Conservation (phyloP, 2,329 filamentous ascomycete genomes). For the Exophiala mesophila region DNA sequence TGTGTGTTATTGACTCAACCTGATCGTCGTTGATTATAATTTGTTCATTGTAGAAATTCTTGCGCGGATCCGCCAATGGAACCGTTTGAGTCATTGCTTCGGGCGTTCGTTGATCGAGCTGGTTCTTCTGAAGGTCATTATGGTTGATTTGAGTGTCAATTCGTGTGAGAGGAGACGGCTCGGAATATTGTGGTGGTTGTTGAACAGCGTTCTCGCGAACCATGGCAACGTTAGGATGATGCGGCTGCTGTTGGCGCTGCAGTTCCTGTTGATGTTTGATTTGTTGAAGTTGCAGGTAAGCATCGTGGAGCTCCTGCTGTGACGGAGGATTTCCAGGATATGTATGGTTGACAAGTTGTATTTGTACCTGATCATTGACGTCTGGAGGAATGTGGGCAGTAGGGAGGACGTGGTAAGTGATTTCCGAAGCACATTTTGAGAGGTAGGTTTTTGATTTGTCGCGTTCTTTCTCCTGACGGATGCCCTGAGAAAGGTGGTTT, state of each 20-base stretch:
- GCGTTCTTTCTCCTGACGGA: slow-evolving; percentile 54
- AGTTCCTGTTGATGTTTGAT: slow-evolving; percentile 6
- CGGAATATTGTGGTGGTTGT: slow-evolving; percentile 52
- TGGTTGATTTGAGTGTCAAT: slow-evolving; percentile 42
- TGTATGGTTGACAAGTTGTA: slow-evolving; percentile 33
- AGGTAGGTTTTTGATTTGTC: slow-evolving; percentile 61
- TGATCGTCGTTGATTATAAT: slow-evolving; percentile 48
- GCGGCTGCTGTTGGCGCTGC: slow-evolving; percentile 46
- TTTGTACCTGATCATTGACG: slow-evolving; percentile 38
- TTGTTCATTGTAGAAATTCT: slow-evolving; percentile 38
- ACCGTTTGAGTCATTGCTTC: slow-evolving; percentile 46
- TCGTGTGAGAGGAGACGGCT: slow-evolving; percentile 37
- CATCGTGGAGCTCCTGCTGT: slow-evolving; percentile 54
- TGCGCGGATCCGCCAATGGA: slow-evolving; percentile 50
- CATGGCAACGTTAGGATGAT: slow-evolving; percentile 43
- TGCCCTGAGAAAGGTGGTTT: slow-evolving; percentile 43
- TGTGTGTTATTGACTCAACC: slow-evolving; percentile 54
- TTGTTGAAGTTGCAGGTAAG: slow-evolving; percentile 52
- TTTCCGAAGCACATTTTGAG: slow-evolving; percentile 62
- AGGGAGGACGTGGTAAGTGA: slow-evolving; percentile 64
- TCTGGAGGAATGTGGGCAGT: slow-evolving; percentile 57
- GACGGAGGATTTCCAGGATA: slow-evolving; percentile 49
- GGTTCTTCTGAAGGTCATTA: slow-evolving; percentile 32
- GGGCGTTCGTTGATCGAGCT: slow-evolving; percentile 38
- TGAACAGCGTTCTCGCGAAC: slow-evolving; percentile 51